Percentiles rank a stretch among this genome's conserved stretches.
phyloP scores from a whole-genome alignment of 257 asterid species.

The Fraxinus quadrangulata region DNA sequence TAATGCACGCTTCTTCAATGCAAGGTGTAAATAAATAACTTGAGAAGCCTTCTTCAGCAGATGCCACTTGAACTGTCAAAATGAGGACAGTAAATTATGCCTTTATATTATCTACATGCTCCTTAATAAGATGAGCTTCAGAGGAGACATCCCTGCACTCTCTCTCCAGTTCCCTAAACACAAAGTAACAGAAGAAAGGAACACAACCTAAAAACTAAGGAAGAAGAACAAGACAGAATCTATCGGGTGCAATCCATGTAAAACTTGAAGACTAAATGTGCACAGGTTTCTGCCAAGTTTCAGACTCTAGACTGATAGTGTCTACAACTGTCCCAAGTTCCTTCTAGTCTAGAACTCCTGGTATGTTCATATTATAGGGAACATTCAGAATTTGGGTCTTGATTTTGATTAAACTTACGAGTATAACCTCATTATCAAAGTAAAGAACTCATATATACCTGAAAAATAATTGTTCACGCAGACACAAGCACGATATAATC shows the following conservation, averaged over 20 bases:
- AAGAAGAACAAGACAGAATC: background rate
- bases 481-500: background rate
- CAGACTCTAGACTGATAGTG: background rate
- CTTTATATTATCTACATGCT: background rate
- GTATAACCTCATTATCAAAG: background rate
- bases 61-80: slow-evolving; percentile 80
- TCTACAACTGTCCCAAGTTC: background rate
- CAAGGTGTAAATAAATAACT: slow-evolving; percentile 80
- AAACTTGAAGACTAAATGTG: background rate
- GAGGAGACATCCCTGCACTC: background rate
- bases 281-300: background rate
- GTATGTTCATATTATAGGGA: background rate
- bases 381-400: background rate
- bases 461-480: background rate
- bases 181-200: background rate
- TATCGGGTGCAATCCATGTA: background rate
- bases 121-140: slow-evolving; percentile 9
- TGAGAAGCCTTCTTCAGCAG: slow-evolving; percentile 88
- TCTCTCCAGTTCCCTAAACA: background rate
- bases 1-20: slow-evolving; percentile 81
- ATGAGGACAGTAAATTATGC: background rate
- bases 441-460: background rate
- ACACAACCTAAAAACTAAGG: background rate
- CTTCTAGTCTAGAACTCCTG: background rate
- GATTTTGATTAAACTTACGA: too few relatives aligned